Evolutionary conservation across 208 protist genomes (phyloP).

Genomic region (Jaenimonas drosophilae): DNA sequence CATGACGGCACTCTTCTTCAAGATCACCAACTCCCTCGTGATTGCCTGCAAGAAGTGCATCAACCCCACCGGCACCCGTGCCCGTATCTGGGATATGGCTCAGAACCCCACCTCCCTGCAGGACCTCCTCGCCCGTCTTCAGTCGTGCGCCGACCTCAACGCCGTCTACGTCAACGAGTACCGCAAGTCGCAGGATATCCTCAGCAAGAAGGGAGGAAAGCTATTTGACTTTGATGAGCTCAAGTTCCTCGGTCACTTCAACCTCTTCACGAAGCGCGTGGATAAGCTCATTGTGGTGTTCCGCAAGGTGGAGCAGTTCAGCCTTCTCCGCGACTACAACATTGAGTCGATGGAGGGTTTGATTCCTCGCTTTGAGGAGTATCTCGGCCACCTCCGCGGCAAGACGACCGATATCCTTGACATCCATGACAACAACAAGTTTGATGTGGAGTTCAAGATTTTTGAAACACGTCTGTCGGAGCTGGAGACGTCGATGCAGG

Average conservation of each 20-base stretch:
- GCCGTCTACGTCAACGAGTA: slow-evolving; percentile 92
- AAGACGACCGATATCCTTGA: slow-evolving; percentile 94
- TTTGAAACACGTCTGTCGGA: slow-evolving; percentile 92
- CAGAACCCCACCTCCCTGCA: slow-evolving; percentile 56
- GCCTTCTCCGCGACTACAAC: slow-evolving; percentile 86
- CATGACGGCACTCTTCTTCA: slow-evolving; percentile 96
- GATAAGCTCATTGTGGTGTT: slow-evolving; percentile 96
- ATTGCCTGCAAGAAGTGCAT: slow-evolving; percentile 90
- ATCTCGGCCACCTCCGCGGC: slow-evolving; percentile 84
- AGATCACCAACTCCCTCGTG: slow-evolving; percentile 97
- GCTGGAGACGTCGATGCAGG: slow-evolving; percentile 93
- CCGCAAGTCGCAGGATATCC: slow-evolving; percentile 80
- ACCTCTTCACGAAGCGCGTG: slow-evolving; percentile 95
- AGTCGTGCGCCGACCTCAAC: slow-evolving; percentile 88
- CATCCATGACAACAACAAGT: slow-evolving; percentile 91
- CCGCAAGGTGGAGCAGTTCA: slow-evolving; percentile 94
- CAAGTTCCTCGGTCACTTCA: slow-evolving; percentile 96
- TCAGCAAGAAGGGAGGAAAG: slow-evolving; percentile 61
- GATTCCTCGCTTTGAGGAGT: slow-evolving; percentile 89
- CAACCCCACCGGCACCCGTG: slow-evolving; percentile 73
- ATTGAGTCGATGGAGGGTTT: slow-evolving; percentile 93
- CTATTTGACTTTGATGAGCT: slow-evolving; percentile 93
- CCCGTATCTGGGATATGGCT: slow-evolving; percentile 90
- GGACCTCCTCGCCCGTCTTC: slow-evolving; percentile 72
- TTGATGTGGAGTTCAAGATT: slow-evolving; percentile 94